A percentile compares a stretch with the other conserved stretches of the same genome.
These are phyloP conservation scores for Mycena metata DNA, from an alignment of 768 basidiomycete genomes.

Conservation along the genomic window DNA sequence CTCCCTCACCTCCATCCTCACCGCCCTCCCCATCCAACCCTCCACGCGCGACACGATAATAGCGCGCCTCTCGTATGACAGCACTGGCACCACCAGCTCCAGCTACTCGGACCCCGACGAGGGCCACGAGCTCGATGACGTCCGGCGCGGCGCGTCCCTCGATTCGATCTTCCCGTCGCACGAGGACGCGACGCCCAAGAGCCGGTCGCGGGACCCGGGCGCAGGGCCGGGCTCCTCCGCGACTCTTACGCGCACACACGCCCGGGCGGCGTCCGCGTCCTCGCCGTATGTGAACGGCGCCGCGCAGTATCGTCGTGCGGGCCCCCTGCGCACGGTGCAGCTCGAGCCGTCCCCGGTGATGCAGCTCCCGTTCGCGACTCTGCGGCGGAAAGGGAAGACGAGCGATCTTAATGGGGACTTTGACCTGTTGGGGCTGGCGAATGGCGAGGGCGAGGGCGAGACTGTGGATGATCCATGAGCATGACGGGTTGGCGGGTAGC, in stretches of 20 bases:
- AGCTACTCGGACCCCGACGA: slow-evolving; percentile 54
- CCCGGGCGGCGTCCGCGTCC: slow-evolving; percentile 32
- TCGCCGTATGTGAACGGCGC: slow-evolving; percentile 23
- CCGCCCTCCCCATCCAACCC: slow-evolving; percentile 62
- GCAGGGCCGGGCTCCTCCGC: neutral
- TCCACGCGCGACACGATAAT: slow-evolving; percentile 70
- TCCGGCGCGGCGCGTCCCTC: slow-evolving; percentile 40
- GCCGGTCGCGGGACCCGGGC: neutral
- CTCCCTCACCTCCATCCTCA: slow-evolving; percentile 60
- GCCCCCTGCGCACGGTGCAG: slow-evolving; percentile 60
- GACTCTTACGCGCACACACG: slow-evolving; percentile 22
- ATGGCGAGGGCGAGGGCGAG: slow-evolving; percentile 37
- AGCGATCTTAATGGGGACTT: slow-evolving; percentile 27
- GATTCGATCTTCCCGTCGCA: slow-evolving; percentile 44
- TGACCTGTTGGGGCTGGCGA: slow-evolving; percentile 32
- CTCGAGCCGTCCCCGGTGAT: slow-evolving; percentile 68
- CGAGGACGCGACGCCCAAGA: slow-evolving; percentile 29
- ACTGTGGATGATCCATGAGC: slow-evolving; percentile 34
- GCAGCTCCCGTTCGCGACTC: slow-evolving; percentile 56
- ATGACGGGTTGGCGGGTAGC: no score
- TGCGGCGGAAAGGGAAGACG: slow-evolving; percentile 21
- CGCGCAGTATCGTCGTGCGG: slow-evolving; percentile 34
- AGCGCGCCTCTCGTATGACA: slow-evolving; percentile 68
- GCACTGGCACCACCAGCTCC: slow-evolving; percentile 51
- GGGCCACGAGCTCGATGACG: slow-evolving; percentile 62